A percentile compares a stretch with the other conserved stretches of the same genome.
These are phyloP conservation scores for Penicillium digitatum DNA, from an alignment of 2,329 filamentous ascomycete genomes.

Conservation along the genomic window DNA sequence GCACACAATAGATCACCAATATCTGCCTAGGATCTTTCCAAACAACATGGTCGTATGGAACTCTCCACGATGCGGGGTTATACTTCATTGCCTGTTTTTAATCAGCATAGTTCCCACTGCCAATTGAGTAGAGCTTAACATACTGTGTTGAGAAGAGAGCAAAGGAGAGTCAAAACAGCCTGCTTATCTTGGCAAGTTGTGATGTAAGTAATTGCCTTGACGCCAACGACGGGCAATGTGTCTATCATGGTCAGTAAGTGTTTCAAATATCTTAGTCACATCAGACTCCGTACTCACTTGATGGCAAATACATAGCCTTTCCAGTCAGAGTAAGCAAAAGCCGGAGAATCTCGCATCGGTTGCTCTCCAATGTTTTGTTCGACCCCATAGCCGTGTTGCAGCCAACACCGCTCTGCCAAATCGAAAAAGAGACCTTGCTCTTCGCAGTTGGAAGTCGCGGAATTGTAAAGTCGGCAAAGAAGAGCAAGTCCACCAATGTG, in stretches of 20 bases:
- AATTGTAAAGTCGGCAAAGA: slow-evolving; percentile 86
- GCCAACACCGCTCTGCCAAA: slow-evolving; percentile 97
- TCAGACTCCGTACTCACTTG: slow-evolving; percentile 48
- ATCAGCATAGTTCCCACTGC: slow-evolving; percentile 10
- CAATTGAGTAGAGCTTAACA: slow-evolving; percentile 44
- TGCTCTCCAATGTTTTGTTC: slow-evolving; percentile 88
- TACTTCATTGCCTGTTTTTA: slow-evolving; percentile 77
- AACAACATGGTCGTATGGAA: slow-evolving; percentile 88
- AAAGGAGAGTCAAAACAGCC: slow-evolving; percentile 80
- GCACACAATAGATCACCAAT: slow-evolving; percentile 85
- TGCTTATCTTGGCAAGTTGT: slow-evolving; percentile 87
- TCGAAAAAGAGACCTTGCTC: slow-evolving; percentile 81
- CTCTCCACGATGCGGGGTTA: slow-evolving; percentile 87
- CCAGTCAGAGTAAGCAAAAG: slow-evolving; percentile 80
- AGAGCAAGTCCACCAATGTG: slow-evolving; percentile 80
- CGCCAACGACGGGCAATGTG: slow-evolving; percentile 74
- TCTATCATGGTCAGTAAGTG: slow-evolving; percentile 33
- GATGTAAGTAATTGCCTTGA: slow-evolving; percentile 81
- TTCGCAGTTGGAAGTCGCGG: slow-evolving; percentile 67
- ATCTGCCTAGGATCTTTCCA: slow-evolving; percentile 88
- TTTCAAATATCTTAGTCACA: neutral
- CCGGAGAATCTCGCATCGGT: slow-evolving; percentile 83
- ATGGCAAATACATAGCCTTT: slow-evolving; percentile 88
- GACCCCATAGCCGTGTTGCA: slow-evolving; percentile 86
- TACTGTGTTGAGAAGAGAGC: slow-evolving; percentile 90